Percentiles rank a stretch among this genome's conserved stretches.
Evolutionary conservation across 768 basidiomycete genomes (phyloP).

Genomic region (Rhizopogon vinicolor): DNA sequence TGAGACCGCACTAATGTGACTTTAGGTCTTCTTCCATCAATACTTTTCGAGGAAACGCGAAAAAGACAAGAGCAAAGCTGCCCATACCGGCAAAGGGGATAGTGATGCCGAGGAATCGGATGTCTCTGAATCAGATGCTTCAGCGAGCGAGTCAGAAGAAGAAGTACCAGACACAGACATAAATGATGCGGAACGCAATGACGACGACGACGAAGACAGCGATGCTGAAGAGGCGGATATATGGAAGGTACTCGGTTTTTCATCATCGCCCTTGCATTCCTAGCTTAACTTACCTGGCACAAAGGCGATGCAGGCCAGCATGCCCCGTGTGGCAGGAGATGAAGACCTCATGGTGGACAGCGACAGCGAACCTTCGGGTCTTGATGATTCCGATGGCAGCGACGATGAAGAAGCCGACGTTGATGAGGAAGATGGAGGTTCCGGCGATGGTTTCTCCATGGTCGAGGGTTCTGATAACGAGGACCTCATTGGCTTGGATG

Average conservation of each 20-base stretch:
- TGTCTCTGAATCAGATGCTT: conserved; percentile 27
- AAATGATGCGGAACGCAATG: conserved; percentile 18
- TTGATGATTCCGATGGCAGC: conserved; percentile 27
- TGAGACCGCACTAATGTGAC: not conserved
- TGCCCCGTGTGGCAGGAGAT: conserved; percentile 59
- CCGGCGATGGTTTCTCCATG: conserved; percentile 46
- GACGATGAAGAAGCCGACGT: conserved; percentile 27
- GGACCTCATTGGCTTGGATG: conserved; percentile 55
- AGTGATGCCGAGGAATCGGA: conserved; percentile 16
- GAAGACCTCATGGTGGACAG: conserved; percentile 39
- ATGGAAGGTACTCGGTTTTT: conserved; percentile 71
- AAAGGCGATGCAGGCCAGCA: conserved; percentile 86
- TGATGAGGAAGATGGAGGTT: conserved; percentile 32
- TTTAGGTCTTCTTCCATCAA: conserved; percentile 84
- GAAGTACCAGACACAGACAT: conserved; percentile 26
- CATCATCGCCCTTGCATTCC: not conserved
- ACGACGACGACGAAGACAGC: conserved; percentile 9
- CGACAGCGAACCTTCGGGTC: conserved; percentile 23
- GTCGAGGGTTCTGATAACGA: conserved; percentile 70
- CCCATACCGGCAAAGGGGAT: conserved; percentile 33
- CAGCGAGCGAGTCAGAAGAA: conserved; percentile 18
- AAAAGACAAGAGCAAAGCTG: conserved; percentile 43
- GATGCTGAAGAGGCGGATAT: conserved; percentile 61
- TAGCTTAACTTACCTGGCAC: not conserved
- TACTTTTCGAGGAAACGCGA: conserved; percentile 76